Base-by-base conservation (phyloP, 768 basidiomycete genomes). In the Macrolepiota albuminosa region DNA sequence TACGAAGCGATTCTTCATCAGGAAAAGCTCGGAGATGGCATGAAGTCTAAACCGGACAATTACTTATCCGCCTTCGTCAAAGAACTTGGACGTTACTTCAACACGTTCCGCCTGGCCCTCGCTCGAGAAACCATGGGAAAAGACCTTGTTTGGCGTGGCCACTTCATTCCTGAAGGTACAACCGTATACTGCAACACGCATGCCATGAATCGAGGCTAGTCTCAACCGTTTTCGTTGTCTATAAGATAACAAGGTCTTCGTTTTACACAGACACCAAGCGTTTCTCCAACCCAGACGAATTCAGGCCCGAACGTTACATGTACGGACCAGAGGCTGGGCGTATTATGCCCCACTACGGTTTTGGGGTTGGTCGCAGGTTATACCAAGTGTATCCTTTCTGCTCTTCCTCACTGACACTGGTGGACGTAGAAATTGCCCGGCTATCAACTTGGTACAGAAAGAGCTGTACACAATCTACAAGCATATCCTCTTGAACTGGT, bases 281-380 rank as follows among this genome's bases (percentile, higher is more conserved):
- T 21, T 64, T 64, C 47, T 59, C 59, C 4, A 36, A 34, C 34
- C 61, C 64, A 13, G 58, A 64, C 29, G 55, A 60, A 26, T 63
- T 64, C 42, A 62, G 37, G n/a, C 64, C 64, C 0, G 61, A 64
- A 42, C 61, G 61, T 5, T 62, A 62, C 59, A 60, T 64, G 58
- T 58, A n/a, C 1, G 64, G 64, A 7, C 61, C 59, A 11, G 61
- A 64, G 31, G 61, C 64, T 16, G 64, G 62, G 42, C 61, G 61
- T 48, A 57, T 53, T 31, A 62, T 63, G 56, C 61, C 64, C 1
- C 61, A 64, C 52, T 64, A 62, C 24, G 59, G 64, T 2, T 64
- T 64, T 29, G 64, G 64, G 13, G 50, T 64, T n/a, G 64, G 64
- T 24, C 58, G 61, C 18, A 60, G 64, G 64, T 63, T 2, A 29